Base-by-base conservation (phyloP, 2,329 filamentous ascomycete species). In the Cercospora sp. region DNA sequence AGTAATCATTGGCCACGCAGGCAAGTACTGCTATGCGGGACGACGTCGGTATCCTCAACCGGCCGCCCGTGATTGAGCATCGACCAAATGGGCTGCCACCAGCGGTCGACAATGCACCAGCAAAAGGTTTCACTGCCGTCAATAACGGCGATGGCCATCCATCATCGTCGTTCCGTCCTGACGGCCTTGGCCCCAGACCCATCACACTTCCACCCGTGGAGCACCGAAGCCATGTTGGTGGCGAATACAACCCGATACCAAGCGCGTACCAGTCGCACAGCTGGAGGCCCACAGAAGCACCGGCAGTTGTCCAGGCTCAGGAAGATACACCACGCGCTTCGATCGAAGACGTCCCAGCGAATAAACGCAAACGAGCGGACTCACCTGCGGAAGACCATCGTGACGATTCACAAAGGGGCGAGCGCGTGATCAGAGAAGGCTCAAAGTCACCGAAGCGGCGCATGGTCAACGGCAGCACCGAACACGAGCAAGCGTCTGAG, bases 111-210 rank as follows among this genome's bases (percentile, higher is more conserved):
- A 69, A 75, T 59, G 59, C 63, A 7, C 63, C 71, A 20, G 61
- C 69, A 1, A 68, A 71, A 3, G 73, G 73, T 26, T 78, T 78
- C 68, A 78, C 76, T n/a, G 75, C 76, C 6, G 76, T 78, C 66
- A 78, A 78, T 63, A 62, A 28, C 20, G 74, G 75, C 30, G 73
- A 75, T 5, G 40, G 63, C 31, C 73, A 71, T 30, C 69, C 64
- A 18, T 57, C 53, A 16, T 58, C 69, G 6, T 67, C 68, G 8
- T 72, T 71, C 55, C 70, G 68, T 26, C 68, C 72, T 5, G 70
- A 72, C 28, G 67, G 69, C 3, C 30, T 66, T 16, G 48, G 67
- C 0, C 30, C 64, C 45, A 61, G 57, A 30, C 63, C 63, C 3
- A 64, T 66, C 16, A 60, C 63, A 42, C 58, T 66, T 28, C 59